These are phyloP conservation scores for Besnoitia besnoiti DNA, from an alignment of 169 alveolate species.

Conservation along the genomic window DNA sequence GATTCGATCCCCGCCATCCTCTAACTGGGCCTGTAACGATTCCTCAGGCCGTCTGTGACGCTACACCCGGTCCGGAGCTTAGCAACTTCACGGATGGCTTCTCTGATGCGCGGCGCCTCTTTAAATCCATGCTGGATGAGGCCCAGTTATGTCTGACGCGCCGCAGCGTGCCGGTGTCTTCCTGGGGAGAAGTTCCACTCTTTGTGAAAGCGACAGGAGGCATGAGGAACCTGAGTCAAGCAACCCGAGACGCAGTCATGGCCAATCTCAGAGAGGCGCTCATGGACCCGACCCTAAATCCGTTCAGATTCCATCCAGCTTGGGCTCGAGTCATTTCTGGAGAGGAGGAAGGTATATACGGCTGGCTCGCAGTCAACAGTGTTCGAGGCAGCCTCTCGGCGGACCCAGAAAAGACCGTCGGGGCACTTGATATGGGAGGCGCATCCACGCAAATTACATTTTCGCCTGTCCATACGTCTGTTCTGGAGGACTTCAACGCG, in stretches of 20 bases:
- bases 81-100: neutral
- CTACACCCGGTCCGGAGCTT: neutral
- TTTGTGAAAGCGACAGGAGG: slow-evolving; percentile 65
- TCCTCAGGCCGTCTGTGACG: neutral
- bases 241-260: slow-evolving; percentile 28
- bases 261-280: neutral
- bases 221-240: slow-evolving; percentile 43
- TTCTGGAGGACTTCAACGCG: slow-evolving; percentile 45
- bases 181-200: slow-evolving; percentile 40
- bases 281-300: neutral
- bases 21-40: slow-evolving; percentile 55
- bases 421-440: slow-evolving; percentile 75
- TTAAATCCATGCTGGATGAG: slow-evolving; percentile 28
- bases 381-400: slow-evolving; percentile 48
- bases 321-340: slow-evolving; percentile 73
- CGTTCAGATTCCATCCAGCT: neutral
- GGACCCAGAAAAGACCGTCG: slow-evolving; percentile 61
- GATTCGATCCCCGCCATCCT: slow-evolving; percentile 16
- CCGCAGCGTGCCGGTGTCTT: neutral
- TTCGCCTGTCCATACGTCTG: slow-evolving; percentile 43
- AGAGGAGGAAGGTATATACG: slow-evolving; percentile 73
- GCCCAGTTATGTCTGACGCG: neutral
- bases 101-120: neutral
- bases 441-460: slow-evolving; percentile 72
- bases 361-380: slow-evolving; percentile 73